Base-by-base conservation (phyloP, 495 filamentous ascomycete species). In the Penicillium simplicissimum region DNA sequence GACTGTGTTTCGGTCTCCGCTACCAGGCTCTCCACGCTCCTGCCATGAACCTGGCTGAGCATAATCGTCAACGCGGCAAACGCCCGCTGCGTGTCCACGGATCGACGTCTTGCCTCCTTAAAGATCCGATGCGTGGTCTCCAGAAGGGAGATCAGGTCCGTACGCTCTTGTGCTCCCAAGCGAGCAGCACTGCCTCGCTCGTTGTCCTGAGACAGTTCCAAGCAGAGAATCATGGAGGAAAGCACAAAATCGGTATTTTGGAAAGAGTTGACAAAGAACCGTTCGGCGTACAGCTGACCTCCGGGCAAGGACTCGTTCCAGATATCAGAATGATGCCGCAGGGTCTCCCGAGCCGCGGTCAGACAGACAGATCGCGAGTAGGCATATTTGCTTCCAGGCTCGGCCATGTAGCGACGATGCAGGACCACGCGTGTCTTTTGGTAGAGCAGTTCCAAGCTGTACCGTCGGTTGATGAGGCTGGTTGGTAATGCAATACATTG, bases 161-260 rank as follows among this genome's bases (percentile, higher is more conserved):
- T 77, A 5, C 86, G 82, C 31, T 67, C 62, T n/a, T 65, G 61
- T 1, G 34, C 31, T 6, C 28, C 37, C 37, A 66, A 33, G 10
- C 54, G 58, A 13, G 59, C 25, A 6, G 48, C 35, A 31, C 52
- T 40, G 1, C 47, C 64, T 19, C 52, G 55, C 8, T 69, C 59
- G 14, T 63, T 60, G 10, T 71, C 66, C 34, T 73, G 72, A 0
- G 71, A 73, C 5, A 97, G 78, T 62, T 96, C 92, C 34, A 96
- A 78, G 64, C 87, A 88, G 19, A 98, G 82, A 58, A 96, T 86
- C 91, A 96, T 97, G 3, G 91, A 89, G 1, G 91, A 92, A 17
- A 96, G 86, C 14, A 96, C 76, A 66, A 94, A 96, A 65, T 98
- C 94, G 25, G 84, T 81, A 51, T 87, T 89, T 17, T 91, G 91